Conservation (phyloP, 805 yeast genomes). For the Metschnikowia koreensis region DNA sequence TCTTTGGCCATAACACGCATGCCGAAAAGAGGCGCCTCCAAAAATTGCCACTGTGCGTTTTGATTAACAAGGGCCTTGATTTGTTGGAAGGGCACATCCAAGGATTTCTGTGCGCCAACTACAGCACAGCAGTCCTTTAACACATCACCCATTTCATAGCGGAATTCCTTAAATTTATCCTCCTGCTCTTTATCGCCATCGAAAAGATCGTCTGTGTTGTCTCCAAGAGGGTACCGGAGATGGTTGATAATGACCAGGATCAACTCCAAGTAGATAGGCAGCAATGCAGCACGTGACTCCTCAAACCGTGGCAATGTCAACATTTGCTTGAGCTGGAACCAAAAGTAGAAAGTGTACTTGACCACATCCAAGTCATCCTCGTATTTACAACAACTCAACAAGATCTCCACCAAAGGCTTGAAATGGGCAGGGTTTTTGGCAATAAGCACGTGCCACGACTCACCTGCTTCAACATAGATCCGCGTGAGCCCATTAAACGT, state of each 20-base stretch:
- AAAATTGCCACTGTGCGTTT: slow-evolving; percentile 68
- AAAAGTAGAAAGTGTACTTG: slow-evolving; percentile 86
- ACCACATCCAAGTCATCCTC: slow-evolving; percentile 87
- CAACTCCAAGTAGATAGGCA: slow-evolving; percentile 56
- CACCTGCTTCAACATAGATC: slow-evolving; percentile 88
- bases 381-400: slow-evolving; percentile 67
- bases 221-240: slow-evolving; percentile 64
- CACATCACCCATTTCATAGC: slow-evolving; percentile 98
- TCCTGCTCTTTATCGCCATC: slow-evolving; percentile 72
- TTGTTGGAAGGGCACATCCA: slow-evolving; percentile 65
- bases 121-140: slow-evolving; percentile 92
- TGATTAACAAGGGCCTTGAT: slow-evolving; percentile 44
- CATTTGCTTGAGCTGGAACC: slow-evolving; percentile 80
- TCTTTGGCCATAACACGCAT: slow-evolving; percentile 95
- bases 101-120: slow-evolving; percentile 70
- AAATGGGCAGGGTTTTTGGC: slow-evolving; percentile 70
- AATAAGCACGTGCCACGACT: slow-evolving; percentile 88
- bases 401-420: slow-evolving; percentile 67
- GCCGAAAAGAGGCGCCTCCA: slow-evolving; percentile 88
- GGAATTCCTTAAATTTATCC: slow-evolving; percentile 88
- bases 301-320: slow-evolving; percentile 58
- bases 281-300: slow-evolving; percentile 48
- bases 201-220: slow-evolving; percentile 46
- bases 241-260: slow-evolving; percentile 63
- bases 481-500: slow-evolving; percentile 68